A percentile compares a stretch with the other conserved stretches of the same genome.
Conservation (phyloP, 768 basidiomycete genomes). For the Clitopilus hobsonii region DNA sequence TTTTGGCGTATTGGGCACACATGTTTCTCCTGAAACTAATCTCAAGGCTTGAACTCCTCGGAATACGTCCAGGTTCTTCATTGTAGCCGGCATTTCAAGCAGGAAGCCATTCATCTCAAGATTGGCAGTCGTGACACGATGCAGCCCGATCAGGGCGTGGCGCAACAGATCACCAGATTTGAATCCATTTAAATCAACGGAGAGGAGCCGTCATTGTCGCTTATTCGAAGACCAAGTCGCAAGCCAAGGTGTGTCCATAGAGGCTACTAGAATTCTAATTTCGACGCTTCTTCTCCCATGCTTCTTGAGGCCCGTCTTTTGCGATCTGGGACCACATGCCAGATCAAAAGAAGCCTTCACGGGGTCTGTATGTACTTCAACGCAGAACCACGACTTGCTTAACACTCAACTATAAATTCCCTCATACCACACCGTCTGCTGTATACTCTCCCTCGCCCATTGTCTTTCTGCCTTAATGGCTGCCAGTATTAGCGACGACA, state of each 20-base stretch:
- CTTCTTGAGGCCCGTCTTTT: not conserved
- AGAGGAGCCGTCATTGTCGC: not conserved
- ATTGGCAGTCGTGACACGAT: no score
- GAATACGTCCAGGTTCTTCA: not conserved
- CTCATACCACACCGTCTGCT: not conserved
- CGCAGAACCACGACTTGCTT: not conserved
- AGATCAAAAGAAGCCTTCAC: not conserved
- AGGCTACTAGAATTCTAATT: not conserved
- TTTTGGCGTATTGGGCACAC: not conserved
- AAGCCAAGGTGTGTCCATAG: not conserved
- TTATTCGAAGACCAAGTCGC: not conserved
- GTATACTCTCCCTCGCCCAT: not conserved
- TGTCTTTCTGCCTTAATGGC: constrained; percentile 4
- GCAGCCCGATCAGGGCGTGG: not conserved
- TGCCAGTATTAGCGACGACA: constrained; percentile 16
- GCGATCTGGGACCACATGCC: constrained; percentile 1
- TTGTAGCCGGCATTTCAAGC: no score
- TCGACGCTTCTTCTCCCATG: not conserved
- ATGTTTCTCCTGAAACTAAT: not conserved
- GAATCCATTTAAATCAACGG: not conserved
- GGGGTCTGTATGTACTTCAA: not conserved
- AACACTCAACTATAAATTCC: not conserved
- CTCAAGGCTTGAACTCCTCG: not conserved
- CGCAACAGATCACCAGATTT: not conserved
- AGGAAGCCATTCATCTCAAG: no score